phyloP scores from a whole-genome alignment of 805 yeast genomes.

The Teunomyces panamensis region DNA sequence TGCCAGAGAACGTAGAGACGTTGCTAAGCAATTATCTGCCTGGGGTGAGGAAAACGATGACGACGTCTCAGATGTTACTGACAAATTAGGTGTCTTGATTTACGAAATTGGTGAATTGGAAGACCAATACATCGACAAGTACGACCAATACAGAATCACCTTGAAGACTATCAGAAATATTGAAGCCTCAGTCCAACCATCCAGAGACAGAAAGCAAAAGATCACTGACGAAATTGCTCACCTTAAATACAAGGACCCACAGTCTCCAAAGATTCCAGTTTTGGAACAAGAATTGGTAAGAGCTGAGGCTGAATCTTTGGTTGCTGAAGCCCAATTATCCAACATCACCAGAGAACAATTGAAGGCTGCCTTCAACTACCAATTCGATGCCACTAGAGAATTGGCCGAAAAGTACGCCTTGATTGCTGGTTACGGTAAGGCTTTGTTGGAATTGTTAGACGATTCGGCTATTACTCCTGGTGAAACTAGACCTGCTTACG shows the following conservation, averaged over 20 bases:
- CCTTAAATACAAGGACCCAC: constrained; percentile 81
- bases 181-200: constrained; percentile 84
- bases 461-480: constrained; percentile 88
- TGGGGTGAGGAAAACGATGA: constrained; percentile 91
- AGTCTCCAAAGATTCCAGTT: constrained; percentile 74
- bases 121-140: constrained; percentile 81
- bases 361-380: constrained; percentile 80
- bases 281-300: constrained; percentile 87
- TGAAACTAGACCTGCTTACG: constrained; percentile 87
- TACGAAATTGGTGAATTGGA: constrained; percentile 84
- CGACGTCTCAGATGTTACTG: constrained; percentile 82
- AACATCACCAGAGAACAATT: constrained; percentile 85
- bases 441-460: constrained; percentile 75
- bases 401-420: constrained; percentile 82
- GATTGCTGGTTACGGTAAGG: constrained; percentile 89
- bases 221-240: constrained; percentile 83
- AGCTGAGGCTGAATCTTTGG: constrained; percentile 88
- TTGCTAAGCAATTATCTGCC: constrained; percentile 74
- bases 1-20: constrained; percentile 75
- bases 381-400: constrained; percentile 82
- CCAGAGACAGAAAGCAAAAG: constrained; percentile 81
- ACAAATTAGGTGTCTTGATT: constrained; percentile 78
- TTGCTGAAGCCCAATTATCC: constrained; percentile 88
- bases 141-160: constrained; percentile 83
- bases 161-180: constrained; percentile 79